Evolutionary conservation across 176 grass and related monocot genomes (phyloP).

Genomic region (Avena sativa): DNA sequence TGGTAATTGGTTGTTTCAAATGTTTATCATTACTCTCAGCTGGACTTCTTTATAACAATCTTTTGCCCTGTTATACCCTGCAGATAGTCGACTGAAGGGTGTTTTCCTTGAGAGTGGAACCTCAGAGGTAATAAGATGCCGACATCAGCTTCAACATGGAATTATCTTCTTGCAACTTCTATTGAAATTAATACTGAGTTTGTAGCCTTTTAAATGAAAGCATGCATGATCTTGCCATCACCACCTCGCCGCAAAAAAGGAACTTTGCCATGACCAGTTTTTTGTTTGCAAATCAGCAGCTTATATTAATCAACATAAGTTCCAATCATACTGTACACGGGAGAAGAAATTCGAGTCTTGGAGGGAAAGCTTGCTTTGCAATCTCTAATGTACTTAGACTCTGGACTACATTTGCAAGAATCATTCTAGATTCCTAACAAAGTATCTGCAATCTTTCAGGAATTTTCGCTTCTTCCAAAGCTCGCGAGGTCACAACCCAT

Average conservation of each 20-base stretch:
- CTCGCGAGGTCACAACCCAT: conserved; percentile 82
- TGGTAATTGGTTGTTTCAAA: conserved; percentile 55
- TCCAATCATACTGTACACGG: background rate
- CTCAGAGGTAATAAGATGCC: conserved; percentile 64
- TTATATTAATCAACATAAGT: background rate
- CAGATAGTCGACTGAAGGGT: conserved; percentile 91
- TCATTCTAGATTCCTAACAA: background rate
- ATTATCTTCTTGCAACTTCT: conserved; percentile 5
- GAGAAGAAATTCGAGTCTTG: background rate
- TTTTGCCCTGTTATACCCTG: conserved; percentile 17
- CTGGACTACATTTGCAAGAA: background rate
- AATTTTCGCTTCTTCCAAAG: conserved; percentile 71
- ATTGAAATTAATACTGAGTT: conserved; percentile 18
- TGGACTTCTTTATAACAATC: conserved; percentile 23
- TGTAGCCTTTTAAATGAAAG: background rate
- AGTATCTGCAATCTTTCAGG: conserved; percentile 63
- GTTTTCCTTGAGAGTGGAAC: conserved; percentile 98
- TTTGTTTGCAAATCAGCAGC: background rate
- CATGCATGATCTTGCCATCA: background rate
- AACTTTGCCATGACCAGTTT: background rate
- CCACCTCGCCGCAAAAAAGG: background rate
- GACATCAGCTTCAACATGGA: background rate
- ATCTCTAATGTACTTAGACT: background rate
- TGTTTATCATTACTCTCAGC: conserved; percentile 27
- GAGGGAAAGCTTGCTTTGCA: background rate